Percentiles rank a stretch among this genome's conserved stretches.
Conservation (phyloP, 805 yeast species). For the Candida nonsorbophila region DNA sequence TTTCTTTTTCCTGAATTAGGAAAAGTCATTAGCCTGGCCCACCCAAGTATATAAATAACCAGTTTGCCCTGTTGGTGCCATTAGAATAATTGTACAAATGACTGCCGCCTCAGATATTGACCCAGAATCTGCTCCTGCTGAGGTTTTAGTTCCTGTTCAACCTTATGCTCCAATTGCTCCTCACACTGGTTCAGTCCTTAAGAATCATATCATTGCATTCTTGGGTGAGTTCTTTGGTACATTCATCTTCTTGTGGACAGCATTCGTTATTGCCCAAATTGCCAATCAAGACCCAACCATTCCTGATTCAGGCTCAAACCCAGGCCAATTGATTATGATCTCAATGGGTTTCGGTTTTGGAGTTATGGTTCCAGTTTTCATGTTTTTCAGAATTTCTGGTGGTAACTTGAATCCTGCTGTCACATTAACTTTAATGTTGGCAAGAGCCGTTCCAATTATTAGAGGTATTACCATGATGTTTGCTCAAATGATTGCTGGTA, state of each 20-base stretch:
- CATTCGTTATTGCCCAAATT: conserved; percentile 76
- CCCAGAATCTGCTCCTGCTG: conserved; percentile 18
- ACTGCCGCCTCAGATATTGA: conserved; percentile 17
- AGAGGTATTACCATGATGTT: conserved; percentile 63
- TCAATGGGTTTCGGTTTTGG: conserved; percentile 84
- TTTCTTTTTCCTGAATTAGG: no score
- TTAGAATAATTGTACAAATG: conserved; percentile 6
- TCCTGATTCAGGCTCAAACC: conserved; percentile 44
- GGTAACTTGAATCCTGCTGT: conserved; percentile 92
- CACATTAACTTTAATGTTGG: conserved; percentile 64
- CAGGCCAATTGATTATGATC: conserved; percentile 71
- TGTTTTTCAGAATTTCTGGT: conserved; percentile 74
- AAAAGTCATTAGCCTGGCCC: no score
- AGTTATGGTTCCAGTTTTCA: conserved; percentile 67
- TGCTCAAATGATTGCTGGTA: conserved; percentile 76
- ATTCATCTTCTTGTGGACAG: conserved; percentile 76
- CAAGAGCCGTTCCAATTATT: conserved; percentile 67
- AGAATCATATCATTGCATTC: conserved; percentile 61
- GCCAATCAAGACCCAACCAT: conserved; percentile 56
- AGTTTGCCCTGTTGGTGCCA: no score
- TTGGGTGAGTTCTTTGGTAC: conserved; percentile 85
- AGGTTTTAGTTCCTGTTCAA: conserved; percentile 14
- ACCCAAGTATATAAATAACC: no score
- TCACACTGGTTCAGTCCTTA: conserved; percentile 14
- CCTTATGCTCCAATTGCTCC: conserved; percentile 19